Base-by-base conservation (phyloP, 2,329 filamentous ascomycete genomes). In the Fonsecaea nubica region DNA sequence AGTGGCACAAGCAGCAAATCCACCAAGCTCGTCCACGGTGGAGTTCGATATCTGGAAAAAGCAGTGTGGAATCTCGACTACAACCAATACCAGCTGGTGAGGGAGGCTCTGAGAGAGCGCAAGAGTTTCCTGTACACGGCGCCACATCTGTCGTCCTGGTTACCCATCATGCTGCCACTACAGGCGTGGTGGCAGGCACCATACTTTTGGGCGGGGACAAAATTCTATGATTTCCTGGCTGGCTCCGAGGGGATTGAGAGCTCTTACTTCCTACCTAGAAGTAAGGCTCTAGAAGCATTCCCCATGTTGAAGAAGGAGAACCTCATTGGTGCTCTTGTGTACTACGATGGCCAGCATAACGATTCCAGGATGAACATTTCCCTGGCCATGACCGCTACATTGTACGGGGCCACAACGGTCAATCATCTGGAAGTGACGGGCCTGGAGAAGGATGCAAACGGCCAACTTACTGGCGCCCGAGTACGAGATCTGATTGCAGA, bases 361-460 rank as follows among this genome's bases (percentile, higher is more conserved):
- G 92, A 96, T 78, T 95, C 92, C 18, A 87, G 92, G 58, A 96
- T 96, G 92, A 96, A 96, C 75, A 90, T 95, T 36, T 93, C 92
- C 4, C 83, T 96, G 66, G 92, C 91, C 32, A 92, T 94, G 89
- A 96, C 92, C 21, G 92, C 92, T 62, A 91, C 92, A n/a, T 82
- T 96, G 48, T 96, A 95, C 76, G 92, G 92, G 35, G 87, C 89
- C 62, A 96, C 91, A 4, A 86, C 95, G 42, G 87, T 92, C 67
- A 96, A 94, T 79, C 91, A 96, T 79, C 81, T 92, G 73, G 91
- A 95, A 77, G 91, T 96, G 60, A 93, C 89, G 5, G 82, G 85
- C 53, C 83, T 96, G 36, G 85, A 90, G 70, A 96, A 94, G 78
- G 88, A 94, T 76, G 86, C 84, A 4, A 83, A 85, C 60, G 92